Evolutionary conservation across 805 yeast species (phyloP), one percentile per base, ranked within the genome.

Genomic region (Starmerella riodocensis): DNA sequence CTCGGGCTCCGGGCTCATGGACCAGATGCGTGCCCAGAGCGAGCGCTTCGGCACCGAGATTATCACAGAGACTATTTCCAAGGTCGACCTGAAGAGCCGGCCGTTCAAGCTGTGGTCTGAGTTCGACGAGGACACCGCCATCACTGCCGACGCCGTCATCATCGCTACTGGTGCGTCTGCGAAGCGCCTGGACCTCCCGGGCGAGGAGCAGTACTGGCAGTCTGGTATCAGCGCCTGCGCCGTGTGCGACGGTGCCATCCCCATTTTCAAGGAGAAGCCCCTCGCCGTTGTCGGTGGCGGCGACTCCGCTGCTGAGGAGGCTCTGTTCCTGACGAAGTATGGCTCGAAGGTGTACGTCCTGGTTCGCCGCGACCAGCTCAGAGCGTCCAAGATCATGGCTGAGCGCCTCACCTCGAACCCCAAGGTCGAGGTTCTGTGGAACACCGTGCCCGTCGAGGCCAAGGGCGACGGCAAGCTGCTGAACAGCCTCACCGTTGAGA

Each of bases 251-350:
- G 99, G 99, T 64, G 99, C 99, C 25, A 93, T 91, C 36, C 99
- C 99, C 53, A 86, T 91, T 54, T 91, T 91, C 70, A 82, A 97
- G 71, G 81, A 91, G 71, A 81, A 85, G 65, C 97, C 98, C 29
- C 73, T 91, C 60, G 97, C 95, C 20, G 99, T 91, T 42, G 69
- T 91, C 52, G 99, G 99, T 45, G 99, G 99, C 52, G 99, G 99
- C 62, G 99, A 91, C 65, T 85, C 96, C 51, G 99, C 99, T 16
- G 93, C 97, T 64, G 99, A 91, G 68, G 99, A 91, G 68, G 98
- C 99, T 24, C 67, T 82, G 51, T 91, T 91, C 66, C 71, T 91
- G 61, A 91, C 99, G 55, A 91, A 91, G 64, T 91, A 91, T 64
- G 99, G 94, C 48, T 84, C 96, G 39, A 91, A 91, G 69, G 98